A percentile compares a stretch with the other conserved stretches of the same genome.
phyloP scores from a whole-genome alignment of 2,329 filamentous ascomycete genomes.

The Gyromitra esculenta region DNA sequence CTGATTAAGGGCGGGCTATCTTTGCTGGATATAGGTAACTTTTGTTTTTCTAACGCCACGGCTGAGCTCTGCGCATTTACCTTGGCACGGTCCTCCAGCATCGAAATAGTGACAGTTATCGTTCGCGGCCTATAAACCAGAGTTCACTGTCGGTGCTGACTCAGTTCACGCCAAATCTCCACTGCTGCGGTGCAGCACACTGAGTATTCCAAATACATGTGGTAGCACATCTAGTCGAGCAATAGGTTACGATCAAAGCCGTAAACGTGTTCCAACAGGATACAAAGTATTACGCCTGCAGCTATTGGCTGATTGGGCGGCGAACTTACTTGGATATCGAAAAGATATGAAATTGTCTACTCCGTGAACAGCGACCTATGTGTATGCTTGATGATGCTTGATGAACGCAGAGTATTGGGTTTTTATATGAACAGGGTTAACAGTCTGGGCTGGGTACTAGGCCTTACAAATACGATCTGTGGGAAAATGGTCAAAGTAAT shows the following conservation, averaged over 20 bases:
- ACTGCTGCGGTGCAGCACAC: not conserved
- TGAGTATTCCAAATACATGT: not conserved
- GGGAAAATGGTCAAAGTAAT: constrained; percentile 16
- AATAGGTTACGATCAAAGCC: not conserved
- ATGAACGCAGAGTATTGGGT: constrained; percentile 13
- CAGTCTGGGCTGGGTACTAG: constrained; percentile 11
- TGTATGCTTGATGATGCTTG: constrained; percentile 11
- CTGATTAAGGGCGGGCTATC: not conserved
- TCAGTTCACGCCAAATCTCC: not conserved
- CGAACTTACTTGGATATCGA: constrained; percentile 9
- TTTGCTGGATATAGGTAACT: not conserved
- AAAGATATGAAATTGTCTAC: constrained; percentile 13
- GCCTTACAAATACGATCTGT: constrained; percentile 18
- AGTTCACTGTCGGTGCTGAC: not conserved
- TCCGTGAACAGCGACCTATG: constrained; percentile 16
- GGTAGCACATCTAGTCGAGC: not conserved
- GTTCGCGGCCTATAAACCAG: not conserved
- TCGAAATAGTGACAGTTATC: not conserved
- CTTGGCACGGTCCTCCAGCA: not conserved
- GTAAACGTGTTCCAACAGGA: not conserved
- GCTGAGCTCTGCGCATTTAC: not conserved
- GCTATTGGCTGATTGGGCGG: not conserved
- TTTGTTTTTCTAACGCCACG: constrained; percentile 11
- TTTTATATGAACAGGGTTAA: constrained; percentile 8
- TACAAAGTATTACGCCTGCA: not conserved